Evolutionary conservation across 2,329 filamentous ascomycete species (phyloP).

Genomic region (Xylariaceae sp.): DNA sequence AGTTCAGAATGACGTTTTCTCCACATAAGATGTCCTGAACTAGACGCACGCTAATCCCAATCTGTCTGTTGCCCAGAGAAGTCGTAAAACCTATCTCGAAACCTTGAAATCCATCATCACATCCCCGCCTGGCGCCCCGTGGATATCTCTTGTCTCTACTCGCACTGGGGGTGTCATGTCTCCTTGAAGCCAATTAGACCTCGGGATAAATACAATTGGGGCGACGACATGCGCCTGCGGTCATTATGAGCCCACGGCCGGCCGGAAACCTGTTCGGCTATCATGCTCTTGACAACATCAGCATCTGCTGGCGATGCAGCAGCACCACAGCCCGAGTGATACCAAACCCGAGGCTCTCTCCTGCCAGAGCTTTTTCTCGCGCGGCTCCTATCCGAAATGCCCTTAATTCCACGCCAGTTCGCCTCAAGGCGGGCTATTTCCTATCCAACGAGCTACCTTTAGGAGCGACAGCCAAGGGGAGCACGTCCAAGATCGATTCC

Average conservation of each 20-base stretch:
- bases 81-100: no score
- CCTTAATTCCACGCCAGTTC: slow-evolving; percentile 13
- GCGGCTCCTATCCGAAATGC: slow-evolving; percentile 13
- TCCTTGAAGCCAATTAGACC: slow-evolving; percentile 3
- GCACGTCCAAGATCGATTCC: slow-evolving; percentile 1
- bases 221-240: slow-evolving; percentile 25
- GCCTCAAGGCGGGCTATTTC: slow-evolving; percentile 28
- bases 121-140: no score
- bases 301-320: slow-evolving; percentile 30
- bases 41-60: no score
- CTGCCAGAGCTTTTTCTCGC: slow-evolving; percentile 19
- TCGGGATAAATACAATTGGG: slow-evolving; percentile 6
- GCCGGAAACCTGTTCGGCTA: slow-evolving; percentile 25
- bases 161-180: slow-evolving; percentile 6
- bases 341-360: not conserved
- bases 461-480: slow-evolving; percentile 2
- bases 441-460: slow-evolving; percentile 24
- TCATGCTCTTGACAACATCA: slow-evolving; percentile 22
- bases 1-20: no score
- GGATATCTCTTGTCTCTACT: no score
- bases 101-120: no score
- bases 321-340: slow-evolving; percentile 16
- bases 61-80: no score
- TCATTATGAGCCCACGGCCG: slow-evolving; percentile 31
- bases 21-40: no score